These are phyloP conservation scores for Syzygium aqueum DNA, from an alignment of 345 rosid genomes.

Conservation along the genomic window DNA sequence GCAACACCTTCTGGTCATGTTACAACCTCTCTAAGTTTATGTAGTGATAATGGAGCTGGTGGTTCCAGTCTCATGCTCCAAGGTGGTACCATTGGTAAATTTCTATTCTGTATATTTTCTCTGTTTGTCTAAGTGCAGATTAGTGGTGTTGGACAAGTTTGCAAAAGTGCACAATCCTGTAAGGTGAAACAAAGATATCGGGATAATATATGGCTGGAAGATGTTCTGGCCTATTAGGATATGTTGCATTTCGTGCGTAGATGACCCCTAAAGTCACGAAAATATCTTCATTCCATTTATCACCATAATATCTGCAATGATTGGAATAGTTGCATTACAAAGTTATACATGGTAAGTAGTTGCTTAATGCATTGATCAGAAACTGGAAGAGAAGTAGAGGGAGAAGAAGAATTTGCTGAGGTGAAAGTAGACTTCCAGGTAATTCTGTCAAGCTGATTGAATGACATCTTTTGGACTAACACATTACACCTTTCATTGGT, in stretches of 20 bases:
- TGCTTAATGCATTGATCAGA: constrained; percentile 18
- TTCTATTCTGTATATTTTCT: background rate
- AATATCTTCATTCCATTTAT: background rate
- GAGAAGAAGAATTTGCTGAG: constrained; percentile 58
- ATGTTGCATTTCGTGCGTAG: background rate
- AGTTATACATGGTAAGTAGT: background rate
- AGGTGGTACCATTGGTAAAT: constrained; percentile 19
- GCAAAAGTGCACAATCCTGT: background rate
- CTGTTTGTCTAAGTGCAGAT: background rate
- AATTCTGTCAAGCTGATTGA: background rate
- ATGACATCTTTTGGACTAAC: background rate
- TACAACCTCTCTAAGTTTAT: constrained; percentile 10
- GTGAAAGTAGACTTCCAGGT: constrained; percentile 69
- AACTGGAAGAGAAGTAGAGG: constrained; percentile 19
- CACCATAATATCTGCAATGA: background rate
- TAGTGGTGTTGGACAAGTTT: background rate
- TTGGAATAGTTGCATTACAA: background rate
- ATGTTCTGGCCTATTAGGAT: background rate
- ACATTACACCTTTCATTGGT: background rate
- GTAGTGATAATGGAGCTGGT: constrained; percentile 13
- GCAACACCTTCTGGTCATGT: constrained; percentile 13
- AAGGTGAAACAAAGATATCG: background rate
- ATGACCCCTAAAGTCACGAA: background rate
- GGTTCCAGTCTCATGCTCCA: constrained; percentile 11
- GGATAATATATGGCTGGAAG: background rate